Conservation (phyloP, 2,329 filamentous ascomycete genomes). For the Diaporthe sp. region DNA sequence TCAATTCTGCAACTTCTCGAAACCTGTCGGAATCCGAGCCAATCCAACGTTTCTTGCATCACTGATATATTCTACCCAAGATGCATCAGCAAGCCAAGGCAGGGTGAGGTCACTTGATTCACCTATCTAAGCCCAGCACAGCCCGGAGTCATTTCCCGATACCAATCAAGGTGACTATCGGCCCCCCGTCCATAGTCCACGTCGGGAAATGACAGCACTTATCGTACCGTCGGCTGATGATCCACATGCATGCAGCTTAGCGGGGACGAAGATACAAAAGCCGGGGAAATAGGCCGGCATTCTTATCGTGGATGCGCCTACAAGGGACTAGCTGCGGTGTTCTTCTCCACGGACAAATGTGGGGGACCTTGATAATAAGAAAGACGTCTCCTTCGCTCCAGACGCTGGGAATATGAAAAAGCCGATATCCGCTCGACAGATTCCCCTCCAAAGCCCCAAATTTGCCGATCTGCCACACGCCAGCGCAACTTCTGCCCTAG, state of each 20-base stretch:
- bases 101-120: background rate
- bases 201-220: conserved; percentile 1
- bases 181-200: background rate
- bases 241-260: conserved; percentile 5
- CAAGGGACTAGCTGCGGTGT: background rate
- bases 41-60: background rate
- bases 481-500: background rate
- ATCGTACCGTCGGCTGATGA: background rate
- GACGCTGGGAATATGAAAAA: background rate
- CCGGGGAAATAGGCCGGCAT: background rate
- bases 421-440: background rate
- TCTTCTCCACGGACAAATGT: background rate
- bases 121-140: background rate
- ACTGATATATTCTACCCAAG: background rate
- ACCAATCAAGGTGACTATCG: background rate
- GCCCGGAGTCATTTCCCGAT: background rate
- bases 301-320: background rate
- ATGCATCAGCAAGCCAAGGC: background rate
- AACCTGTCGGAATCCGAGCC: background rate
- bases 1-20: background rate
- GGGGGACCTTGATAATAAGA: background rate
- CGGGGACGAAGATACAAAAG: background rate
- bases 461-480: background rate
- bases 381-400: background rate
- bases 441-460: background rate